Evolutionary conservation across 2,329 filamentous ascomycete species (phyloP), one percentile per base, ranked within the genome.

Genomic region (Sporothrix pseudoabietina): DNA sequence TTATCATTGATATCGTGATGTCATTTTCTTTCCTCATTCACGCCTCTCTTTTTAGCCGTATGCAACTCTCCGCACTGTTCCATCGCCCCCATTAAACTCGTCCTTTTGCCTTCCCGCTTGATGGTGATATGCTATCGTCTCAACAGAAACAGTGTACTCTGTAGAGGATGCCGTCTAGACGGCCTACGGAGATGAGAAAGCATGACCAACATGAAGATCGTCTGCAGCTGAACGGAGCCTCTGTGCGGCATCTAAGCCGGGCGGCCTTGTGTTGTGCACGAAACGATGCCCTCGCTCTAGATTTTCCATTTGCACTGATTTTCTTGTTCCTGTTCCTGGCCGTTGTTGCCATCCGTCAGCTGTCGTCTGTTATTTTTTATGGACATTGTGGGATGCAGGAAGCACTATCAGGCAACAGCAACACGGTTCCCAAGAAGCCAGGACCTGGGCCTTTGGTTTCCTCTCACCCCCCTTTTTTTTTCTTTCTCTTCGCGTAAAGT

Each of bases 321-420:
- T 26, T 63, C 12, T 9, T 47, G 61, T 47, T 30, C 12, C 22
- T 47, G 61, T 47, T 47, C 61, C 61, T 65, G 61, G 4, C 61
- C 39, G 35, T 30, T 66, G 39, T 47, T n/a, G 22, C 19, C 39
- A 30, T 39, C 39, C 61, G 22, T 47, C 39, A 66, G 61, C 22
- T 66, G 61, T 66, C 22, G 61, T 47, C 39, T 66, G 39, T 63
- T 30, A 22, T 47, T 44, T 8, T 22, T 26, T 65, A 35, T 63
- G 59, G 19, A 5, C 35, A 12, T 16, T 8, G 39, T 47, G 39
- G 61, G 22, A 30, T 41, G n/a, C 5, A 26, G 57, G 19, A 66
- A 66, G 39, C 61, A 66, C 61, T 66, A 66, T 66, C 61, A 66
- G 61, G 39, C 39, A 59, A 22, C 22, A 26, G 52, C 22, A 55